These are phyloP conservation scores for Aspergillus udagawae DNA, from an alignment of 2,329 filamentous ascomycete species.

Conservation along the genomic window DNA sequence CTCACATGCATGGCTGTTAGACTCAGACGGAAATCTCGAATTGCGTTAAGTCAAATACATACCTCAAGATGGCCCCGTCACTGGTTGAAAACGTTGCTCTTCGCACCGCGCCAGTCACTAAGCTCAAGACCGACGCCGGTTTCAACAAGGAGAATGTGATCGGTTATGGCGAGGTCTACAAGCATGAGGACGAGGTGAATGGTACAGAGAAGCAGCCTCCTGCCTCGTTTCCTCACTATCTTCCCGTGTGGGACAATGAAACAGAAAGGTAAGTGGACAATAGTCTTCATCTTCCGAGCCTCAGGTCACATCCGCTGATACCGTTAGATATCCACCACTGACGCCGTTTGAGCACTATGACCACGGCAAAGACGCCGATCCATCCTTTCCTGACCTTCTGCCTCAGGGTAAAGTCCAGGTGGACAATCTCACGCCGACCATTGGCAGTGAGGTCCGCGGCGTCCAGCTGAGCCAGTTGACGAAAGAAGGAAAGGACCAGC, in stretches of 20 bases:
- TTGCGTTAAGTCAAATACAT: not conserved
- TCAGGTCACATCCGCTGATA: not conserved
- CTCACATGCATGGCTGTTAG: not conserved
- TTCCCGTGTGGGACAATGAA: conserved; percentile 65
- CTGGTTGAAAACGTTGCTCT: conserved; percentile 28
- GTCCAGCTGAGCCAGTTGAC: conserved; percentile 67
- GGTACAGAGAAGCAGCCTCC: conserved; percentile 52
- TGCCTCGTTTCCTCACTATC: conserved; percentile 66
- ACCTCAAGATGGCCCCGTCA: conserved; percentile 31
- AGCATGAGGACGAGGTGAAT: conserved; percentile 51
- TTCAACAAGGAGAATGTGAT: conserved; percentile 36
- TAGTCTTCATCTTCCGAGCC: not conserved
- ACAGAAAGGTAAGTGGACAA: conserved; percentile 31
- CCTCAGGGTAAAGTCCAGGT: conserved; percentile 42
- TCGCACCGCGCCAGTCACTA: conserved; percentile 19
- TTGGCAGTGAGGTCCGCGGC: conserved; percentile 67
- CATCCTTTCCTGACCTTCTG: conserved; percentile 65
- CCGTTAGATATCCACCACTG: conserved; percentile 54
- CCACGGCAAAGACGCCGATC: conserved; percentile 71
- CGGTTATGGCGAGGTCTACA: conserved; percentile 29
- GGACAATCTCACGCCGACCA: conserved; percentile 65
- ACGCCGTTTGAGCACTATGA: conserved; percentile 69
- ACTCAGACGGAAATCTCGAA: not conserved
- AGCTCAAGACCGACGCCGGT: conserved; percentile 28
- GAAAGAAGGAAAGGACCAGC: conserved; percentile 68